Base-by-base conservation (phyloP, 805 yeast species). In the Schizosaccharomyces cryophilus region DNA sequence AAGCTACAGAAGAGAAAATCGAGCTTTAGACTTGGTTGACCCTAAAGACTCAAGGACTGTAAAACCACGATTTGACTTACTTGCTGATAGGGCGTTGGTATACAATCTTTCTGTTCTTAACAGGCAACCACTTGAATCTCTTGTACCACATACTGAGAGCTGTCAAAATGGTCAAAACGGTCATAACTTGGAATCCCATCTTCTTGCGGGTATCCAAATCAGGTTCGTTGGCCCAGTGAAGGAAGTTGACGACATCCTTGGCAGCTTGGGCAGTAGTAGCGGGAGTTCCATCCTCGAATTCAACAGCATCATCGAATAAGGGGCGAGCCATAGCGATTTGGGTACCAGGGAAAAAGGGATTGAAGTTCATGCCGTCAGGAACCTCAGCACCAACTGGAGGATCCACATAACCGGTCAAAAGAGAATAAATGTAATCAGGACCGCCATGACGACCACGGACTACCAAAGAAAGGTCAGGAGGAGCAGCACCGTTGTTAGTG, bases 321-420 rank as follows among this genome's bases (percentile, higher is more conserved):
- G 90, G 97, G 78, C 98, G 86, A 72, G 87, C 97, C 98, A 93
- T 93, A 68, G 96, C 98, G 78, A 93, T 90, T 54, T 96, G 80
- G 66, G 98, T 97, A 77, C 97, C 97, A 73, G 98, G 97, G 95
- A 93, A 93, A 80, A 93, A 93, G 71, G 98, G 98, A 81, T 93
- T 93, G 78, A 93, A 93, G 83, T 93, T 93, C 64, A 95, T 74
- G 66, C 98, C 98, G 64, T 87, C 85, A 63, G 97, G 94, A 69
- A 93, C 78, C 61, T 73, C 79, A 64, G 87, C 96, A 78, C 98
- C 98, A n/a, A 96, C 97, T 67, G 98, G 98, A 64, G 95, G 85
- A 59, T 93, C 98, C 69, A 97, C 97, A 79, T 93, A 93, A 72
- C 98, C 98, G 64, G 97, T 93, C 74, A 93, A 83, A 71, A 93